Conservation (phyloP, 495 filamentous ascomycete genomes). For the Lentithecium fluviatile region DNA sequence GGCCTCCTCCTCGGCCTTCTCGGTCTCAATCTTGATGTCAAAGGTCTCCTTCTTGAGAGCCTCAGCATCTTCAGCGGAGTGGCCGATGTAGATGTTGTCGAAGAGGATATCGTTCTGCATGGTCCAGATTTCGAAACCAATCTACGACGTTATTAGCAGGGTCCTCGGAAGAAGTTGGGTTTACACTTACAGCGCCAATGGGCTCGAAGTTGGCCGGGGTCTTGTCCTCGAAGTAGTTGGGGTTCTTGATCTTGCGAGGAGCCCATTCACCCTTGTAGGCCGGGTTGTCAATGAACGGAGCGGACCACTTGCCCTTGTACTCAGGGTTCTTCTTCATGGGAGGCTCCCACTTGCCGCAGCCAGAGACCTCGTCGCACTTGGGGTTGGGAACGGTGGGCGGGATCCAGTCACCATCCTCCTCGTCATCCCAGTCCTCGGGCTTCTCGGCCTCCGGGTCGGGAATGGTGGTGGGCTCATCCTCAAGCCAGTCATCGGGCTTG, state of each 20-base stretch:
- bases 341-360: constrained; percentile 89
- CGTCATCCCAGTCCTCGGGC: constrained; percentile 99
- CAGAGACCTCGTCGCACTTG: constrained; percentile 90
- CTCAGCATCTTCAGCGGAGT: constrained; percentile 91
- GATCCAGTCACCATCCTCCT: constrained; percentile 99
- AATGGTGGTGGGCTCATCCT: constrained; percentile 79
- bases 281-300: constrained; percentile 95
- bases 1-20: constrained; percentile 79
- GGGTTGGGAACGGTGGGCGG: constrained; percentile 92
- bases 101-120: constrained; percentile 99
- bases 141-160: constrained; percentile 48
- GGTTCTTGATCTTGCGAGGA: constrained; percentile 95
- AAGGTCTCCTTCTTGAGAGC: constrained; percentile 90
- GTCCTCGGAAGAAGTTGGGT: not conserved
- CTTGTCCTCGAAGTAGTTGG: constrained; percentile 97
- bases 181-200: constrained; percentile 82
- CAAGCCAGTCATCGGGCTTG: constrained; percentile 94
- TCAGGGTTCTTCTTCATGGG: constrained; percentile 93
- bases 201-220: constrained; percentile 93
- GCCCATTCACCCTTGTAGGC: constrained; percentile 96
- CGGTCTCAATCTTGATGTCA: constrained; percentile 83
- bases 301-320: constrained; percentile 99
- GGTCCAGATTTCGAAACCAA: constrained; percentile 99
- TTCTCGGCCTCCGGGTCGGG: constrained; percentile 97
- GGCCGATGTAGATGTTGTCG: constrained; percentile 99